Evolutionary conservation across 371 early-diverging fungal species (phyloP).

Genomic region (Dinochytrium kinnereticum): DNA sequence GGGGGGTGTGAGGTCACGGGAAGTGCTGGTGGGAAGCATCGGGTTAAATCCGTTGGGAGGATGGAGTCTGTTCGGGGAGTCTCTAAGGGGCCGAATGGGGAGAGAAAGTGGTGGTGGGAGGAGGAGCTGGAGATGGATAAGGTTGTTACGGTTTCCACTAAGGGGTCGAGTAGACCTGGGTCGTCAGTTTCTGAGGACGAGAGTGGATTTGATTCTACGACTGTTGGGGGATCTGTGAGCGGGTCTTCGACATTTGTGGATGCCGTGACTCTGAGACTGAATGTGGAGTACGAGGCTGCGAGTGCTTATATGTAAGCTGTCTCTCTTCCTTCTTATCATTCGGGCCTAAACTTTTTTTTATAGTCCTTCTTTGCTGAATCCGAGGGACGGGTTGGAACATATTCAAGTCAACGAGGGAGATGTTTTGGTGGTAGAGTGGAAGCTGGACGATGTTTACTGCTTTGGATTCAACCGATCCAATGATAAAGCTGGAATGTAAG

Average conservation of each 20-base stretch:
- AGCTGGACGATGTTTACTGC: conserved; percentile 6
- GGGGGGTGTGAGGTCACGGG: conserved; percentile 1
- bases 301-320: conserved; percentile 1
- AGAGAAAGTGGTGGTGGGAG: conserved; percentile 12
- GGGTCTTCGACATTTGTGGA: neutral
- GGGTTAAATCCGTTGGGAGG: no score
- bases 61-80: no score
- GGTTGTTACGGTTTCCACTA: neutral
- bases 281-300: neutral
- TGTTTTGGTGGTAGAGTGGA: conserved; percentile 1
- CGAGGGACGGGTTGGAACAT: conserved; percentile 9
- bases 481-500: neutral
- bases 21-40: neutral
- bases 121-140: conserved; percentile 12
- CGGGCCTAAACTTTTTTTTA: neutral
- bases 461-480: neutral
- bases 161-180: neutral
- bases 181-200: neutral
- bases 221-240: neutral
- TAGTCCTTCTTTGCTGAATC: neutral
- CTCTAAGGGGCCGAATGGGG: neutral
- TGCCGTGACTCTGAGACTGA: neutral
- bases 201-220: neutral
- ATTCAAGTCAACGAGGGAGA: neutral
- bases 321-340: neutral